A percentile compares a stretch with the other conserved stretches of the same genome.
phyloP scores from a whole-genome alignment of 306 rosid genomes.

The Leucaena leucocephala region DNA sequence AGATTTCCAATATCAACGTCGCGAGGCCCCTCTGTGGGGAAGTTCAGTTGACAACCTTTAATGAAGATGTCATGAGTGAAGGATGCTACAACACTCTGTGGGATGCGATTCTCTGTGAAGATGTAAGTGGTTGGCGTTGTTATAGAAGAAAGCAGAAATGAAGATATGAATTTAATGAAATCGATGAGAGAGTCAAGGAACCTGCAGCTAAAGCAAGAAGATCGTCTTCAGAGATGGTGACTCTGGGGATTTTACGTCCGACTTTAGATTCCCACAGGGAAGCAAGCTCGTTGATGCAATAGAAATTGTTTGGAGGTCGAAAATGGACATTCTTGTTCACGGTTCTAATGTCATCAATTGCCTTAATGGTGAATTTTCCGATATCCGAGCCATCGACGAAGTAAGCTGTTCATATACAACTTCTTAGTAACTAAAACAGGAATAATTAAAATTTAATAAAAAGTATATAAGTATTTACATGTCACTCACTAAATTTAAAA shows the following conservation, averaged over 20 bases:
- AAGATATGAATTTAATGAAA: neutral
- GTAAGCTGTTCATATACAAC: constrained; percentile 50
- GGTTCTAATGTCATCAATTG: constrained; percentile 53
- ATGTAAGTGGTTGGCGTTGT: too few species aligned
- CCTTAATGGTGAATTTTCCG: constrained; percentile 61
- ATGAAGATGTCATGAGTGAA: constrained; percentile 79
- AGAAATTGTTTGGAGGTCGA: constrained; percentile 57
- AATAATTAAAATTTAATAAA: too few species aligned
- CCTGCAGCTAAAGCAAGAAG: constrained; percentile 67
- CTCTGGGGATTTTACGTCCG: constrained; percentile 62
- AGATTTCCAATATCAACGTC: constrained; percentile 47
- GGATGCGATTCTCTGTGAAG: constrained; percentile 55
- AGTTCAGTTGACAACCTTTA: constrained; percentile 66
- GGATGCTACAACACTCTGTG: constrained; percentile 71
- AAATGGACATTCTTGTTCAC: constrained; percentile 65
- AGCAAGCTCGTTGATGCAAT: constrained; percentile 60
- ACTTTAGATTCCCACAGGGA: constrained; percentile 70
- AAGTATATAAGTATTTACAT: too few species aligned
- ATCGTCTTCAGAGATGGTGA: constrained; percentile 53
- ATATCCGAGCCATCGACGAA: constrained; percentile 68
- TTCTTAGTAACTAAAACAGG: too few species aligned
- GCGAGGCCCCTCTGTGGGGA: constrained; percentile 39
- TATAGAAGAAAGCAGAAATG: neutral
- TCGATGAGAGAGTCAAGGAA: neutral
- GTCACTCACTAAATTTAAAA: too few species aligned